phyloP scores from a whole-genome alignment of 2,329 filamentous ascomycete genomes.

The Fusarium longipes region DNA sequence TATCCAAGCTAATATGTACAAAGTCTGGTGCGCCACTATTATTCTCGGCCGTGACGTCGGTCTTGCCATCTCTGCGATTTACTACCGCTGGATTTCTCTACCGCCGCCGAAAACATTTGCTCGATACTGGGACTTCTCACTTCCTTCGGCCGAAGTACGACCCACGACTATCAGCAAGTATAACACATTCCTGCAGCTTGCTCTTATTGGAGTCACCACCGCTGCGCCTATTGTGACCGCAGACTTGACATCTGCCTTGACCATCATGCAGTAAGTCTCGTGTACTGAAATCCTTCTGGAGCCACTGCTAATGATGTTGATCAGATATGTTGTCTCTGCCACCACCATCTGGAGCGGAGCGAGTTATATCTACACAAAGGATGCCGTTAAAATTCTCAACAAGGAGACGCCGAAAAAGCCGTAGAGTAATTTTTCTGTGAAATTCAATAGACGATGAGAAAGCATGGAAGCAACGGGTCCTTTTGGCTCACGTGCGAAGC shows the following conservation, averaged over 20 bases:
- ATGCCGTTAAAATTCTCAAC: conserved; percentile 86
- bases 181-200: conserved; percentile 92
- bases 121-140: conserved; percentile 96
- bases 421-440: conserved; percentile 3
- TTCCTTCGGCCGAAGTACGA: conserved; percentile 86
- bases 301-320: conserved; percentile 5
- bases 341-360: conserved; percentile 95
- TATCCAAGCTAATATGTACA: neutral
- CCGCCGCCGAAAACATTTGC: conserved; percentile 92
- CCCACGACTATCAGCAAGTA: conserved; percentile 88
- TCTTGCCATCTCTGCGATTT: conserved; percentile 86
- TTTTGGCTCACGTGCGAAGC: neutral
- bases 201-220: conserved; percentile 85
- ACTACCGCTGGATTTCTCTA: conserved; percentile 94
- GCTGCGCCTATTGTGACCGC: conserved; percentile 79
- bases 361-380: conserved; percentile 90
- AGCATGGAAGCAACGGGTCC: neutral
- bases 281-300: neutral
- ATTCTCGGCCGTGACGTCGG: conserved; percentile 91
- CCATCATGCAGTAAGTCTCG: conserved; percentile 70
- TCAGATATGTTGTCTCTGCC: conserved; percentile 82
- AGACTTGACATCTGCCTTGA: conserved; percentile 66
- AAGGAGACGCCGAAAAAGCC: conserved; percentile 42
- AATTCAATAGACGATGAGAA: conserved; percentile 1
- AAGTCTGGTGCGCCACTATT: conserved; percentile 87